Evolutionary conservation across 169 alveolate species (phyloP), one percentile per base, ranked within the genome.

Genomic region (Theileria sp.): DNA sequence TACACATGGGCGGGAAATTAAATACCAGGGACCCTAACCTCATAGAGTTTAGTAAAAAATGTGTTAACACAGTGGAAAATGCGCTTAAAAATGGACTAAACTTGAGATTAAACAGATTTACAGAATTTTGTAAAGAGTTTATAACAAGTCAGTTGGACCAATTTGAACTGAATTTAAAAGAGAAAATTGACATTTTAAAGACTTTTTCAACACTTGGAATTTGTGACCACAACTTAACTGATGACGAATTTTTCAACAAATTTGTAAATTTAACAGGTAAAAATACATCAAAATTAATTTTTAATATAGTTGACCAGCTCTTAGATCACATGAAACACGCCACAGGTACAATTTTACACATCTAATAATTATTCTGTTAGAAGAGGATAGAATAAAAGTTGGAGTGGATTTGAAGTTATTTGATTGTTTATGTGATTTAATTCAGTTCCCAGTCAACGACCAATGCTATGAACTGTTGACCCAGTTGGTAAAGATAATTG

Each of bases 331-430:
- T 64, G 0, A 64, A 38, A 44, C 17, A 44, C 17, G 8, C 54
- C 17, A 44, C 54, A 44, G 54, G 54, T 44, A 44, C 17, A 4
- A 15, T 8, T 44, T 44, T n/a, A n/a, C n/a, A 44, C 12, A 10
- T 8, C 4, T 8, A 44, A 10, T 44, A 13, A 2, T 44, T 44
- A 44, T 4, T 44, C 1, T 44, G 8, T 44, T 44, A 44, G 54
- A 44, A 8, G 36, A 23, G 32, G 72, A 64, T 23, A 5, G 69
- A 64, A 15, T 64, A 15, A 64, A 15, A 6, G 72, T 64, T 15
- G 72, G 72, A 64, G 17, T n/a, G 38, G 72, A 64, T 30, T 15
- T 64, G 72, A 64, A 64, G 49, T 30, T 64, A 21, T 21, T 64
- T 21, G 72, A 64, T 38, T 64, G 23, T 23, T 10, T 64, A 3